Percentiles rank a stretch among this genome's conserved stretches.
Conservation (phyloP, 441 rosid genomes). For the Euphorbia celastroides region DNA sequence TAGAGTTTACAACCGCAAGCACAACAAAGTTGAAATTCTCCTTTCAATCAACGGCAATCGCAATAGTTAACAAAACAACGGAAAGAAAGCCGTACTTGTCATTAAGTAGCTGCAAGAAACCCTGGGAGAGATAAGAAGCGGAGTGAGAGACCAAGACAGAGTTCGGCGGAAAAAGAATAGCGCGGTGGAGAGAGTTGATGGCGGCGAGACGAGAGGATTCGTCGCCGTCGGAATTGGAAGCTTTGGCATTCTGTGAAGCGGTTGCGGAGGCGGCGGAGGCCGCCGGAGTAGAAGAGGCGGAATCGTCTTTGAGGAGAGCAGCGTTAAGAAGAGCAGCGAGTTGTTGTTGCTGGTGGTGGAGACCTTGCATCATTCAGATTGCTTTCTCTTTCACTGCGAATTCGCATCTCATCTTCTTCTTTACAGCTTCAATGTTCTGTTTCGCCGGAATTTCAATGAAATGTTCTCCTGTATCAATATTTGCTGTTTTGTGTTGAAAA, state of each 20-base stretch:
- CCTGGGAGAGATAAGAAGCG: constrained; percentile 82
- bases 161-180: constrained; percentile 79
- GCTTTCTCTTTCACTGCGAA: constrained; percentile 18
- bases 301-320: constrained; percentile 64
- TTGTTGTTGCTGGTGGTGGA: constrained; percentile 57
- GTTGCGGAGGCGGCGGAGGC: constrained; percentile 14
- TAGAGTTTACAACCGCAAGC: not conserved
- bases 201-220: constrained; percentile 71
- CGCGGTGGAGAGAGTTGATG: constrained; percentile 81
- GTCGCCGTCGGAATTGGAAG: constrained; percentile 28
- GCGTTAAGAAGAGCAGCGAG: constrained; percentile 71
- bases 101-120: constrained; percentile 73
- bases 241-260: constrained; percentile 15
- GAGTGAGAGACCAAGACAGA: constrained; percentile 80
- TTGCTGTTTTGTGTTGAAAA: no score
- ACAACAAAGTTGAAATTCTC: not conserved
- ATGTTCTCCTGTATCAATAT: no score
- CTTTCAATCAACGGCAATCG: not conserved
- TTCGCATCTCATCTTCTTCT: constrained; percentile 33
- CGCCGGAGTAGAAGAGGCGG: constrained; percentile 33
- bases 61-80: not conserved
- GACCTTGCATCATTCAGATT: constrained; percentile 61
- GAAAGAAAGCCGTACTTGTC: constrained; percentile 53
- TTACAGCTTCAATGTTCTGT: not conserved
- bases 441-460: no score